Base-by-base conservation (phyloP, 305 asterid species). In the Solanum hybrid region DNA sequence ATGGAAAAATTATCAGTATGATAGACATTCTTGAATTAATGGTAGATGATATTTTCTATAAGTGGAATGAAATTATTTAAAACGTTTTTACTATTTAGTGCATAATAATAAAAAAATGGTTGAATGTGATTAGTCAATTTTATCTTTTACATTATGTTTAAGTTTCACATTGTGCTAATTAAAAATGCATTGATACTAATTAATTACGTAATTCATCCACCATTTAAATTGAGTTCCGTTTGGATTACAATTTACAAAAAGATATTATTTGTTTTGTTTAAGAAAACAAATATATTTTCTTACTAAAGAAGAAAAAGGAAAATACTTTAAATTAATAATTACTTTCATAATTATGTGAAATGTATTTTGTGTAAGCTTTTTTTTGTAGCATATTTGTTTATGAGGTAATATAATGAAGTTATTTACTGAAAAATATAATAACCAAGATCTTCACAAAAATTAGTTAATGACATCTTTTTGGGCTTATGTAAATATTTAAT, bases 1-100 rank as follows among this genome's bases (percentile, higher is more conserved):
- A 11, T 51, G 88, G 88, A 84, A 31, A 84, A 12, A 51, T 84
- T 84, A 84, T 84, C 41, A 31, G 88, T 84, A 84, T 84, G 41
- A 84, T 84, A 29, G 12, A 36, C 36, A 27, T 27, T 31, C 27
- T 51, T 51, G 76, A 29, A 84, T 84, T 51, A 32, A 51, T 84
- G 41, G 75, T 45, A 29, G 20, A 51, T 84, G 6, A 31, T 84
- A 10, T 45, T 15, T 32, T 57, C 88, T n/a, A 84, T 11, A 84
- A 31, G 11, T 57, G 29, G 77, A 32, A 84, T 20, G 3, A 45
- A 57, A 84, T 31, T 84, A 84, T 84, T 84, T 51, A 51, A 84
- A 2, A 84, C 88, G 77, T 31, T 45, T 29, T 68, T 45, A 17
- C 3, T 84, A 84, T 17, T 20, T 14, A 31, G 31, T 10, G 8